Base-by-base conservation (phyloP, 2,329 filamentous ascomycete genomes). In the Aspergillus pseudonomiae region DNA sequence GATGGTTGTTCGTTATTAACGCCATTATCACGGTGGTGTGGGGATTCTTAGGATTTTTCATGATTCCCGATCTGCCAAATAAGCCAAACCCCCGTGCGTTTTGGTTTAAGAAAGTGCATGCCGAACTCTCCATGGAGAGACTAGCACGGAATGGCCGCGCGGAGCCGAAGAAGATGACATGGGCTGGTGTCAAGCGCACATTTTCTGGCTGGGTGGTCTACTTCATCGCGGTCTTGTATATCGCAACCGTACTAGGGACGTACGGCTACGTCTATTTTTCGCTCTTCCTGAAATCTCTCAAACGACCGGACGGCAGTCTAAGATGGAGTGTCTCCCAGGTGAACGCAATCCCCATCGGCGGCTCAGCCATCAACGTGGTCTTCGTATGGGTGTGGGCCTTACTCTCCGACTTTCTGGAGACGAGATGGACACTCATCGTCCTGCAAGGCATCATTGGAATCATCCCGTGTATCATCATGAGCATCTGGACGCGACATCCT, bases 31-130 rank as follows among this genome's bases (percentile, higher is more conserved):
- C 75, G 0, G 73, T 79, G 1, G 64, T 77, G 0, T 78, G 76
- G 73, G 77, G 75, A 65, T 68, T 73, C 10, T 66, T 66, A 0
- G 71, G 77, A 0, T 75, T 77, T 53, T 71, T 77, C 63, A 77
- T 78, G 72, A 70, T 79, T 14, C 77, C 77, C 2, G 78, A 80
- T 60, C 71, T 76, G 4, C 78, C 78, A 59, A 82, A 75, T 53
- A 72, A 66, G 67, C 52, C 52, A 11, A 54, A 54, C 10, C 52
- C 52, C 19, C 52, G 52, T 24, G 52, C 52, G 6, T 54, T 36
- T n/a, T 54, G 52, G 52, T 54, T 54, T 5, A 54, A 54, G 52
- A 54, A 36, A 24, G 52, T 54, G 10, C 52, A 54, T 1, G 52
- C 52, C 30, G 52, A 54, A 28, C 52, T 54, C 12, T 54, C 52